Evolutionary conservation across 1,284 basidiomycete species (phyloP).

Genomic region (Irpex lacteus): DNA sequence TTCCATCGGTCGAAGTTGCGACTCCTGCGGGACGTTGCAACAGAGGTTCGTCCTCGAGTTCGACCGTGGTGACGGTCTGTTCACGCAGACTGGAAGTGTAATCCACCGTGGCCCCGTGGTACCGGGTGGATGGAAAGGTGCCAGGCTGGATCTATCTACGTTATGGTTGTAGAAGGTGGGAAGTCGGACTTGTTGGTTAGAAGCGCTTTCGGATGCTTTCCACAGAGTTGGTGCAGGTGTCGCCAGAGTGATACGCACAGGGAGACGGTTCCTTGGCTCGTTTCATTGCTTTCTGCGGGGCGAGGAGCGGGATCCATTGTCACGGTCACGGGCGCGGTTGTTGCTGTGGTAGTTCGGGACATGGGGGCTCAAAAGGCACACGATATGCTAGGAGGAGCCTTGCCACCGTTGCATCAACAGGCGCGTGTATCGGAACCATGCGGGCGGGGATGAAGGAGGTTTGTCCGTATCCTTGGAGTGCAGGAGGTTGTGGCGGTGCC

Average conservation of each 20-base stretch:
- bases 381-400: not conserved
- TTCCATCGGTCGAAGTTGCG: conserved; percentile 21
- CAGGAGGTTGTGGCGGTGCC: conserved; percentile 6
- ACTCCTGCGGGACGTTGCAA: conserved; percentile 22
- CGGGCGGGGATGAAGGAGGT: conserved; percentile 5
- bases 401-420: conserved; percentile 11
- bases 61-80: not conserved
- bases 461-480: not conserved
- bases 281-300: not conserved
- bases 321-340: not conserved
- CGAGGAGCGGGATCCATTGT: conserved; percentile 5
- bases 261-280: conserved; percentile 6
- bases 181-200: conserved; percentile 4
- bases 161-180: not conserved
- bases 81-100: not conserved
- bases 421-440: not conserved
- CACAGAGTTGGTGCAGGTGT: not conserved
- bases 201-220: not conserved
- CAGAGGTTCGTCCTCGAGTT: conserved; percentile 16
- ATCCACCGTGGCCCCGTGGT: not conserved
- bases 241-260: conserved; percentile 2
- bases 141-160: not conserved
- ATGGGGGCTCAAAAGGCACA: not conserved
- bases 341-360: not conserved
- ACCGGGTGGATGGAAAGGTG: not conserved